These are phyloP conservation scores for Pythium chondricola DNA, from an alignment of 352 stramenopile genomes.

Conservation along the genomic window DNA sequence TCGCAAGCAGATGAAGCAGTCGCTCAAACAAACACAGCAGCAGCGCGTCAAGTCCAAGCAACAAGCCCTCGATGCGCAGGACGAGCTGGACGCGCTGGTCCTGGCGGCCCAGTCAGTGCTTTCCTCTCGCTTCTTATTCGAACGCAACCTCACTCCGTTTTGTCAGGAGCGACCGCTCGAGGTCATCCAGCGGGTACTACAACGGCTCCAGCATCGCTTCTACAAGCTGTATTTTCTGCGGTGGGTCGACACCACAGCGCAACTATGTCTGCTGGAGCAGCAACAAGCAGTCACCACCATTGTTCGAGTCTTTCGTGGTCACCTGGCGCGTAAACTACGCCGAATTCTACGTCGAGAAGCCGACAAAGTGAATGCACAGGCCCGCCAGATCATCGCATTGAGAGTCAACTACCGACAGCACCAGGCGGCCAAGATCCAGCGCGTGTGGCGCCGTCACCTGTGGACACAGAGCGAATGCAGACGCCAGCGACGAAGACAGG, in stretches of 20 bases:
- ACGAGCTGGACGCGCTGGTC: slow-evolving; percentile 26
- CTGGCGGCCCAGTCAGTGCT: slow-evolving; percentile 28
- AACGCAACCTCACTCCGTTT: slow-evolving; percentile 37
- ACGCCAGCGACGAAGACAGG: slow-evolving; percentile 22
- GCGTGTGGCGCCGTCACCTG: slow-evolving; percentile 34
- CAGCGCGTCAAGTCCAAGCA: slow-evolving; percentile 23
- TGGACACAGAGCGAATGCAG: slow-evolving; percentile 7
- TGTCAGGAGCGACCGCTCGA: slow-evolving; percentile 36
- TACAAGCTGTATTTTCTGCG: slow-evolving; percentile 35
- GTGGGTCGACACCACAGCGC: slow-evolving; percentile 22
- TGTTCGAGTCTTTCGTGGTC: slow-evolving; percentile 34
- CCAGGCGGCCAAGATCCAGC: slow-evolving; percentile 45
- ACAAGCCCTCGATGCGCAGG: slow-evolving; percentile 9
- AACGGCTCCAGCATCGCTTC: slow-evolving; percentile 47
- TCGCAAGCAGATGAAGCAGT: slow-evolving; percentile 20
- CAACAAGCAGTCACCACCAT: slow-evolving; percentile 26
- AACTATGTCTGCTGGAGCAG: slow-evolving; percentile 24
- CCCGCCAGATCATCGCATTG: slow-evolving; percentile 27
- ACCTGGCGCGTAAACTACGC: slow-evolving; percentile 23
- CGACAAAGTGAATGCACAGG: slow-evolving; percentile 19
- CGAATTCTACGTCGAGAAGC: slow-evolving; percentile 24
- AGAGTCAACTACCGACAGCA: slow-evolving; percentile 34
- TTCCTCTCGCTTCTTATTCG: slow-evolving; percentile 51
- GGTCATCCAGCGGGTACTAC: slow-evolving; percentile 33
- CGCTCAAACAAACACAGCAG: slow-evolving; percentile 12